phyloP scores from a whole-genome alignment of 1,284 basidiomycete species.

The Trametes sp. region DNA sequence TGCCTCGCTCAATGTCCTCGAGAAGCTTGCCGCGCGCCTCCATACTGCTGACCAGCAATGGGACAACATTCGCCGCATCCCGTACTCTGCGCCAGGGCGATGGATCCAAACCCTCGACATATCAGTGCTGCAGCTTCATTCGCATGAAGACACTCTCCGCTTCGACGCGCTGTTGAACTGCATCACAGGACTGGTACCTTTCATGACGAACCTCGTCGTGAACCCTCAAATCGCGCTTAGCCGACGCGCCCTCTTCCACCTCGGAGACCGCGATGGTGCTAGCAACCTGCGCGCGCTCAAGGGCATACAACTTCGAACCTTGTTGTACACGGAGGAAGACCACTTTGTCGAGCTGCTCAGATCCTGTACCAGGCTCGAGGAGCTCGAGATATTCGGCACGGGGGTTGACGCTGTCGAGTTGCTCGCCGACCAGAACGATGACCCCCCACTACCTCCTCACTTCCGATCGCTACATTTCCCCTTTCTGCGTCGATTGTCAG shows the following conservation, averaged over 20 bases:
- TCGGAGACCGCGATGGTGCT: constrained; percentile 62
- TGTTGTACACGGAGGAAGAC: constrained; percentile 36
- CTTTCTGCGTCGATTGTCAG: constrained; percentile 66
- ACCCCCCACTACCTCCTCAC: constrained; percentile 35
- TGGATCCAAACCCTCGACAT: constrained; percentile 82
- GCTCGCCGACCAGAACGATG: constrained; percentile 44
- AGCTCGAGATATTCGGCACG: constrained; percentile 69
- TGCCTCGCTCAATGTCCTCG: constrained; percentile 54
- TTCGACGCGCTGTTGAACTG: constrained; percentile 67
- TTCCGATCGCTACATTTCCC: constrained; percentile 59
- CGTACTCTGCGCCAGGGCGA: constrained; percentile 83
- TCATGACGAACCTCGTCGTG: constrained; percentile 66
- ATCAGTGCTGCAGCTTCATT: constrained; percentile 55
- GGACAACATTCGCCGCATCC: constrained; percentile 86
- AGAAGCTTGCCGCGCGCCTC: constrained; percentile 64
- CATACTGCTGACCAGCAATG: constrained; percentile 74
- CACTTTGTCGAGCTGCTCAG: constrained; percentile 57
- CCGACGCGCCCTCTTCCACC: constrained; percentile 59
- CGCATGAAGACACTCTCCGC: constrained; percentile 54
- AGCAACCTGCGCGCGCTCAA: constrained; percentile 63
- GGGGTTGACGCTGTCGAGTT: constrained; percentile 60
- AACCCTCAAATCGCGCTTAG: constrained; percentile 68
- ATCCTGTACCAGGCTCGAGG: constrained; percentile 65
- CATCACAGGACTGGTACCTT: constrained; percentile 76
- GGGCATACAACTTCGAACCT: constrained; percentile 55